Evolutionary conservation across 2,329 filamentous ascomycete species (phyloP), one percentile per base, ranked within the genome.

Genomic region (Shiraia sp.): DNA sequence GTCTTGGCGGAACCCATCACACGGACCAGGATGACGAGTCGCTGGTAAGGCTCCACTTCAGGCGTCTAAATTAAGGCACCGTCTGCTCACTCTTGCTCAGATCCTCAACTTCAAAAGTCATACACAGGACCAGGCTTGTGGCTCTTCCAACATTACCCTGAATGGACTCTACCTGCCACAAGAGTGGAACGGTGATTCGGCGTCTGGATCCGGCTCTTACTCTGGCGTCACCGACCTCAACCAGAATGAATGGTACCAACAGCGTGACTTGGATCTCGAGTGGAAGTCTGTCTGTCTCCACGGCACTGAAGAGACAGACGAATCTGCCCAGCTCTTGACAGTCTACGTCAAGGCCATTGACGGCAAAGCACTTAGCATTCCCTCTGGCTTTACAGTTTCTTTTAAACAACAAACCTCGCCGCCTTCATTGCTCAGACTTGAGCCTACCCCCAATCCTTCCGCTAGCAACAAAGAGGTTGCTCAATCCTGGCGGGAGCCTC

Each of bases 41-140:
- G 37, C 58, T 70, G 39, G 66, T 71, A 64, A 63, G 68, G 63
- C 57, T 22, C 58, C 54, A 55, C 61, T 59, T 57, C 60, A 66
- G 62, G 60, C 61, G 62, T 46, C 65, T 54, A 53, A 39, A 53
- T 49, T 36, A 31, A 36, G 51, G 26, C 53, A 49, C 37, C 42
- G 37, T 33, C 36, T 39, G 49, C 61, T 70, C 46, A 70, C 60
- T 17, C 38, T 37, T 47, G 16, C 46, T 43, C 53, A 75, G 73
- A 59, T 68, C 37, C 63, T 75, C 48, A 70, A 66, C 47, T 67
- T 75, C 44, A 63, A 63, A 51, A 66, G 70, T 40, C 63, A 70
- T 45, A 53, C 68, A 10, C 55, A 66, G 40, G 57, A 66, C 32
- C 45, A 70, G 41, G 53, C 66, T 33, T 72, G 70, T 55, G 64